These are phyloP conservation scores for Akebia trifoliata DNA, from an alignment of 164 flowering plant genomes.

Conservation along the genomic window DNA sequence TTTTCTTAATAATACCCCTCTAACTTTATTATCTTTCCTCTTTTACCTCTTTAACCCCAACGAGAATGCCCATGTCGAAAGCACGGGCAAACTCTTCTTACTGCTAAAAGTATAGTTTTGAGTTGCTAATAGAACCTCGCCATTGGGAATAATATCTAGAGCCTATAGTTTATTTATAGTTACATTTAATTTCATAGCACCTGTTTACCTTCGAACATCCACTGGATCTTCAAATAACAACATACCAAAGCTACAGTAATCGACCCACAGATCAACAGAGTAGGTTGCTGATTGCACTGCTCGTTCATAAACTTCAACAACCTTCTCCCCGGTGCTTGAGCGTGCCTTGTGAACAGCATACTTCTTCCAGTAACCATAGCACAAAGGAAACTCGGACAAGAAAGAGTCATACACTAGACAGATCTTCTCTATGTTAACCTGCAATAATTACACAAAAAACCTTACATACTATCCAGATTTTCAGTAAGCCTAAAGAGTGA, in stretches of 20 bases:
- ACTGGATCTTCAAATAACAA: conserved; percentile 55
- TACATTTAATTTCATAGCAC: conserved; percentile 1
- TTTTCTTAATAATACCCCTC: too few species aligned
- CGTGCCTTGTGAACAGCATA: conserved; percentile 71
- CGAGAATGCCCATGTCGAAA: too few species aligned
- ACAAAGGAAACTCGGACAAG: conserved; percentile 73
- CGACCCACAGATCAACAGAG: conserved; percentile 74
- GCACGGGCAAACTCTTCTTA: too few species aligned
- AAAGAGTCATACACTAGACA: conserved; percentile 62
- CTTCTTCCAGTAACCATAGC: conserved; percentile 92
- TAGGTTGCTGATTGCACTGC: conserved; percentile 64
- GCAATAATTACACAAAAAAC: conserved; percentile 24
- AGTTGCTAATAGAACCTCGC: neutral
- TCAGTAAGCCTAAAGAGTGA: neutral
- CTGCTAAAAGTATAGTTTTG: neutral
- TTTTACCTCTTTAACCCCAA: too few species aligned
- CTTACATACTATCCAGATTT: conserved; percentile 1
- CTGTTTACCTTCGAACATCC: conserved; percentile 72
- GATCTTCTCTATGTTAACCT: conserved; percentile 65
- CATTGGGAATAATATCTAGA: neutral
- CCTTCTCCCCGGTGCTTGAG: conserved; percentile 44
- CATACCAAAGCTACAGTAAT: conserved; percentile 61
- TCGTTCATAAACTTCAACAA: conserved; percentile 66
- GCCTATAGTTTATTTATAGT: neutral
- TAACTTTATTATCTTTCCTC: too few species aligned